Percentiles rank a stretch among this genome's conserved stretches.
phyloP scores from a whole-genome alignment of 371 early-diverging fungal species.

The Lichtheimia ramosa region DNA sequence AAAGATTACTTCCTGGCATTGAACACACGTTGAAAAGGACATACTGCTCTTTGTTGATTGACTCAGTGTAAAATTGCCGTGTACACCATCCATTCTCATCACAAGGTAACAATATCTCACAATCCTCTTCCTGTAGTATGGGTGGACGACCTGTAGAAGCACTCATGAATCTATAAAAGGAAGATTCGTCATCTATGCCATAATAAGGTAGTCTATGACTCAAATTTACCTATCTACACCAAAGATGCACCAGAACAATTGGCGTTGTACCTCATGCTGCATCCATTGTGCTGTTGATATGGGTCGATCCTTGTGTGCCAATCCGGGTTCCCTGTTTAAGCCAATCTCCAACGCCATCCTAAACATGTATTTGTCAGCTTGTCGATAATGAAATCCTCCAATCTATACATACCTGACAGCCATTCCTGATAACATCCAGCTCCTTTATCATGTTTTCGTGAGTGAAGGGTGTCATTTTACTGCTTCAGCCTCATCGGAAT shows the following conservation, averaged over 20 bases:
- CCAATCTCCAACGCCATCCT: conserved; percentile 55
- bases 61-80: conserved; percentile 42
- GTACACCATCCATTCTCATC: conserved; percentile 52
- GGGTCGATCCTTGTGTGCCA: conserved; percentile 14
- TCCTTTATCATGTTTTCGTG: conserved; percentile 17
- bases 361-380: neutral
- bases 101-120: conserved; percentile 52
- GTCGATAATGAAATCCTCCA: neutral
- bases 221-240: conserved; percentile 32
- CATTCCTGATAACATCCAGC: conserved; percentile 66
- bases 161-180: conserved; percentile 29
- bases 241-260: conserved; percentile 55
- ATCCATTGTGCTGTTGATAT: conserved; percentile 39
- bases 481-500: neutral
- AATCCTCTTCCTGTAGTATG: conserved; percentile 55
- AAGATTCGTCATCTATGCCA: neutral
- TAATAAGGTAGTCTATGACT: neutral
- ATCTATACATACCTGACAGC: conserved; percentile 29
- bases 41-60: conserved; percentile 23
- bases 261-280: conserved; percentile 49
- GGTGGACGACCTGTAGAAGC: conserved; percentile 54
- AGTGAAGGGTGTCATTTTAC: neutral
- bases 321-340: conserved; percentile 46
- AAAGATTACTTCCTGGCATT: conserved; percentile 25
- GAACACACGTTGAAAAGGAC: conserved; percentile 28